Evolutionary conservation across 2,329 filamentous ascomycete genomes (phyloP).

Genomic region (Diaporthe ilicicola): DNA sequence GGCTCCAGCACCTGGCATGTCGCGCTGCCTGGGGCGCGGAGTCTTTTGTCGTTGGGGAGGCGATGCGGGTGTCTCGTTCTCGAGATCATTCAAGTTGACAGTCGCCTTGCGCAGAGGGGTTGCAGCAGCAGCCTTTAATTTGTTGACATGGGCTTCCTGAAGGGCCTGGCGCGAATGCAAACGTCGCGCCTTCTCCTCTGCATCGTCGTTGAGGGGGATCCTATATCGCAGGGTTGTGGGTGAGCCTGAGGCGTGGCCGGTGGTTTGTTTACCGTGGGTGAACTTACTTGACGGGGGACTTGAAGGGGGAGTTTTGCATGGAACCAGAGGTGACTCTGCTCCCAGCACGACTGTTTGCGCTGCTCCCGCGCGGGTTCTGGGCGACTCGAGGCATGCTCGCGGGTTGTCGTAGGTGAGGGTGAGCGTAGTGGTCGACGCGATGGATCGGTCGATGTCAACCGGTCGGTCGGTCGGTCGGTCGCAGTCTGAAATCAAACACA

Average conservation of each 20-base stretch:
- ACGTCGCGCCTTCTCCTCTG: slow-evolving; percentile 87
- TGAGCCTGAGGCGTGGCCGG: not conserved
- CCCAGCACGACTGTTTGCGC: slow-evolving; percentile 40
- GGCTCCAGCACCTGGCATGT: slow-evolving; percentile 37
- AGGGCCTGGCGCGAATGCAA: slow-evolving; percentile 87
- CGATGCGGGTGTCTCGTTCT: slow-evolving; percentile 64
- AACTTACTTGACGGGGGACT: slow-evolving; percentile 65
- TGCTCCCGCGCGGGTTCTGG: slow-evolving; percentile 60
- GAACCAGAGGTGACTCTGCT: slow-evolving; percentile 58
- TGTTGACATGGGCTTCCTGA: slow-evolving; percentile 90
- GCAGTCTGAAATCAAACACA: slow-evolving; percentile 26
- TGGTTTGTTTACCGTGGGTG: slow-evolving; percentile 22
- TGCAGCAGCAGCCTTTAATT: slow-evolving; percentile 80
- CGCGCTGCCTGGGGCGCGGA: slow-evolving; percentile 50
- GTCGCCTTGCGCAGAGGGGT: slow-evolving; percentile 74
- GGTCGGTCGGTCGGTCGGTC: slow-evolving; percentile 1
- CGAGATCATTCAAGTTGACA: slow-evolving; percentile 65
- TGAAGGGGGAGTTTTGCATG: slow-evolving; percentile 60
- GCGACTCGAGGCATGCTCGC: slow-evolving; percentile 65
- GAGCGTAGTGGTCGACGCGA: slow-evolving; percentile 30
- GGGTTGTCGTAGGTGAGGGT: slow-evolving; percentile 35
- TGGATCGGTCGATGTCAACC: slow-evolving; percentile 26
- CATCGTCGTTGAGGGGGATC: slow-evolving; percentile 96
- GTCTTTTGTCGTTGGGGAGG: slow-evolving; percentile 58
- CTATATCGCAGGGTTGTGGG: slow-evolving; percentile 51